phyloP scores from a whole-genome alignment of 345 rosid species.

The Pistacia integerrima region DNA sequence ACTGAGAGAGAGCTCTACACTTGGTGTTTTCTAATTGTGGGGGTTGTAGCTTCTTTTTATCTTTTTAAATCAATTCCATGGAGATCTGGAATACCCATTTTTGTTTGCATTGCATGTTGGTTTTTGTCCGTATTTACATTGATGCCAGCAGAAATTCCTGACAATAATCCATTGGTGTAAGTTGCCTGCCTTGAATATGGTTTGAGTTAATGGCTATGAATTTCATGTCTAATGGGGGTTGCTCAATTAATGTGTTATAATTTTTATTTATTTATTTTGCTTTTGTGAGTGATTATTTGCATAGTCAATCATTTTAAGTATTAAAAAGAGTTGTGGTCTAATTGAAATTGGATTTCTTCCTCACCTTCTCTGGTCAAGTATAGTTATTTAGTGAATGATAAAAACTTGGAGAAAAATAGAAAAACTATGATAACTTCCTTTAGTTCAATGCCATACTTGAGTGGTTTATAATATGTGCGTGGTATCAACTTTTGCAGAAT shows the following conservation, averaged over 20 bases:
- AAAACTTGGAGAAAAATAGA: background rate
- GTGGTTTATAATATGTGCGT: constrained; percentile 22
- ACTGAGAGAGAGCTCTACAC: constrained; percentile 92
- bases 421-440: constrained; percentile 17
- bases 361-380: background rate
- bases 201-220: background rate
- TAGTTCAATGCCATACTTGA: constrained; percentile 19
- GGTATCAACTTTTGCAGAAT: constrained; percentile 41
- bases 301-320: background rate
- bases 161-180: constrained; percentile 85
- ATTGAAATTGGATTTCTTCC: constrained; percentile 1
- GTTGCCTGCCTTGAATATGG: constrained; percentile 30
- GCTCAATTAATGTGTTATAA: no score
- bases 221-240: background rate
- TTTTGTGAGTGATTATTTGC: background rate
- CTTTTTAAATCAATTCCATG: constrained; percentile 65
- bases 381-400: background rate
- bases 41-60: constrained; percentile 57
- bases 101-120: constrained; percentile 77
- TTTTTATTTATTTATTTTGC: background rate
- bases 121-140: constrained; percentile 79
- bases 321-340: constrained; percentile 1
- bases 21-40: constrained; percentile 74
- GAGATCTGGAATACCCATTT: constrained; percentile 79
- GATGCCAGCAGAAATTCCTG: constrained; percentile 99